These are phyloP conservation scores for Pichia sorboxylosa DNA, from an alignment of 1,139 yeast genomes.

Conservation along the genomic window DNA sequence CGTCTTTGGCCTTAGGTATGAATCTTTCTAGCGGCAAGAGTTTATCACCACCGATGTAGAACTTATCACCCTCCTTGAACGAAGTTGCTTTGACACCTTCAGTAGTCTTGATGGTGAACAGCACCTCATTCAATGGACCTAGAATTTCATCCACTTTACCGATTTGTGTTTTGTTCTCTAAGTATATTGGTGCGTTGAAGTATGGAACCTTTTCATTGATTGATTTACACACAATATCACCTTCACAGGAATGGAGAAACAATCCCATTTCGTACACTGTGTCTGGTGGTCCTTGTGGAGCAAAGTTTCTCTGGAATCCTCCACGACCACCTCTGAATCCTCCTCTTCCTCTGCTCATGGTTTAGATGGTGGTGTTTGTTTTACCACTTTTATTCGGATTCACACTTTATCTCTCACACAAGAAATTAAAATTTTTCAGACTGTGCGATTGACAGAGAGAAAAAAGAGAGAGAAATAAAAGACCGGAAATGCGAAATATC, in stretches of 20 bases:
- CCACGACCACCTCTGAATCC: constrained; percentile 40
- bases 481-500: too few relatives aligned
- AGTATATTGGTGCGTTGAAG: constrained; percentile 96
- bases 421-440: constrained; percentile 3
- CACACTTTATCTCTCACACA: not conserved
- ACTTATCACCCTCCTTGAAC: constrained; percentile 91
- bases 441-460: not conserved
- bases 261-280: constrained; percentile 89
- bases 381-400: not conserved
- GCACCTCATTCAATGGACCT: constrained; percentile 95
- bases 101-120: constrained; percentile 86
- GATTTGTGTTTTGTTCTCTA: constrained; percentile 87
- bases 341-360: constrained; percentile 20
- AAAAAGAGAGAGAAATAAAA: not conserved
- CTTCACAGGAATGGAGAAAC: constrained; percentile 88
- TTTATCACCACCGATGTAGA: constrained; percentile 90
- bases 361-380: too few relatives aligned
- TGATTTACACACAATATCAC: constrained; percentile 93
- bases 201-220: constrained; percentile 91
- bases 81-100: constrained; percentile 94
- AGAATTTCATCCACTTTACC: constrained; percentile 98
- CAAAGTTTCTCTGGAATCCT: constrained; percentile 64
- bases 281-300: constrained; percentile 79
- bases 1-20: constrained; percentile 79
- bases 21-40: constrained; percentile 91